A percentile compares a stretch with the other conserved stretches of the same genome.
These are phyloP conservation scores for Scytalidium sp. DNA, from an alignment of 2,329 filamentous ascomycete genomes.

Conservation along the genomic window DNA sequence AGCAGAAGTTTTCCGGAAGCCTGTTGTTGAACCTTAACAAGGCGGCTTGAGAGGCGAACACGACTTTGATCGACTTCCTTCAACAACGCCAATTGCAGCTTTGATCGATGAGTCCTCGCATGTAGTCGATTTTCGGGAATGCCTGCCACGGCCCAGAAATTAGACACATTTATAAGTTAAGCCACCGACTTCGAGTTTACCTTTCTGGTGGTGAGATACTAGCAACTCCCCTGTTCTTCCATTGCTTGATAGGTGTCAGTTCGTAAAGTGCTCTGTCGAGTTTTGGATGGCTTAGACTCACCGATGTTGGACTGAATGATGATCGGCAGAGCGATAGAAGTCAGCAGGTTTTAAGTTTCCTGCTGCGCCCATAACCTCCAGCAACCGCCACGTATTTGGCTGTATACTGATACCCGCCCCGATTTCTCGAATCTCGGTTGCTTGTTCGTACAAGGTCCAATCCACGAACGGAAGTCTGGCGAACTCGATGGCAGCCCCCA, in stretches of 20 bases:
- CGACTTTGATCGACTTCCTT: constrained; percentile 2
- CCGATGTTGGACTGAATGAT: constrained; percentile 3
- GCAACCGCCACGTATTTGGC: neutral
- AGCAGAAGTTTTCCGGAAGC: neutral
- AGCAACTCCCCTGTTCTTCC: neutral
- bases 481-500: constrained; percentile 5
- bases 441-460: constrained; percentile 2
- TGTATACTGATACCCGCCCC: constrained; percentile 2
- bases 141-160: neutral
- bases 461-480: constrained; percentile 2
- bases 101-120: constrained; percentile 1
- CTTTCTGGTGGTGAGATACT: neutral
- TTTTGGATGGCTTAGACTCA: neutral
- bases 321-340: neutral
- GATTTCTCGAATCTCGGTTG: neutral
- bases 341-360: neutral
- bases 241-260: too few relatives aligned
- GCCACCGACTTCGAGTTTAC: neutral
- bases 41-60: constrained; percentile 1
- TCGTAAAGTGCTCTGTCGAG: too few relatives aligned
- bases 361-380: constrained; percentile 1
- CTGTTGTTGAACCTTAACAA: neutral
- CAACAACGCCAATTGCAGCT: neutral
- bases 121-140: neutral
- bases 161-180: too few relatives aligned